phyloP scores from a whole-genome alignment of 2,329 filamentous ascomycete genomes.

The Colletotrichum endophyticum region DNA sequence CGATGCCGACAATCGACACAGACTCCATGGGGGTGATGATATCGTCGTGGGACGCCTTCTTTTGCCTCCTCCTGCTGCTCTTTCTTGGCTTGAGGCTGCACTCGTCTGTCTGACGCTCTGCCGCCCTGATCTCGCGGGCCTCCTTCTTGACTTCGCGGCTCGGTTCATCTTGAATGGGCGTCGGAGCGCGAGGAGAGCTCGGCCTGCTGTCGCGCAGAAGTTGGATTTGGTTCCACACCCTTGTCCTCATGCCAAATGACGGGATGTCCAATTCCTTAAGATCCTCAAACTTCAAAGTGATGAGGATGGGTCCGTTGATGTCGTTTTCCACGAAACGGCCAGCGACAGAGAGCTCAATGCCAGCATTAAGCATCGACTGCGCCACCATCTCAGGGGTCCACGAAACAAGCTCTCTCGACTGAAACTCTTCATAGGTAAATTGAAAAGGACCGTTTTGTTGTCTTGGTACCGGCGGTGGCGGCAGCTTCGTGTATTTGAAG shows the following conservation, averaged over 20 bases:
- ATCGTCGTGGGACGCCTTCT: conserved; percentile 58
- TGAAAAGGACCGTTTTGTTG: conserved; percentile 58
- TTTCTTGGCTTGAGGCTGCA: conserved; percentile 39
- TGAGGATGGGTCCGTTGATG: conserved; percentile 84
- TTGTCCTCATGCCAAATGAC: conserved; percentile 81
- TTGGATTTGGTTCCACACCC: conserved; percentile 81
- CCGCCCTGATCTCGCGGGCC: conserved; percentile 25
- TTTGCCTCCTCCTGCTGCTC: conserved; percentile 43
- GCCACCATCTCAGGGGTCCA: conserved; percentile 82
- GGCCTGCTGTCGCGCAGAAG: conserved; percentile 64
- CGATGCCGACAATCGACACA: conserved; percentile 89
- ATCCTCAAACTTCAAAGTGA: conserved; percentile 92
- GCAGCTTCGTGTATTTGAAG: conserved; percentile 16
- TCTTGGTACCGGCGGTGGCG: conserved; percentile 20
- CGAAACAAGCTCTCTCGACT: conserved; percentile 61
- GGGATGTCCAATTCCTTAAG: conserved; percentile 80
- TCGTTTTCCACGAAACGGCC: conserved; percentile 91
- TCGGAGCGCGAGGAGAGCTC: conserved; percentile 57
- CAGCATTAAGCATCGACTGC: conserved; percentile 84
- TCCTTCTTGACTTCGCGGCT: conserved; percentile 54
- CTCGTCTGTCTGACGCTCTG: conserved; percentile 46
- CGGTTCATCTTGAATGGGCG: conserved; percentile 65
- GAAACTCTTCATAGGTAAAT: conserved; percentile 62
- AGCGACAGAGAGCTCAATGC: conserved; percentile 77
- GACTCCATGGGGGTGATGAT: conserved; percentile 80